A percentile compares a stretch with the other conserved stretches of the same genome.
These are phyloP conservation scores for Pholiota molesta DNA, from an alignment of 768 basidiomycete species.

Conservation along the genomic window DNA sequence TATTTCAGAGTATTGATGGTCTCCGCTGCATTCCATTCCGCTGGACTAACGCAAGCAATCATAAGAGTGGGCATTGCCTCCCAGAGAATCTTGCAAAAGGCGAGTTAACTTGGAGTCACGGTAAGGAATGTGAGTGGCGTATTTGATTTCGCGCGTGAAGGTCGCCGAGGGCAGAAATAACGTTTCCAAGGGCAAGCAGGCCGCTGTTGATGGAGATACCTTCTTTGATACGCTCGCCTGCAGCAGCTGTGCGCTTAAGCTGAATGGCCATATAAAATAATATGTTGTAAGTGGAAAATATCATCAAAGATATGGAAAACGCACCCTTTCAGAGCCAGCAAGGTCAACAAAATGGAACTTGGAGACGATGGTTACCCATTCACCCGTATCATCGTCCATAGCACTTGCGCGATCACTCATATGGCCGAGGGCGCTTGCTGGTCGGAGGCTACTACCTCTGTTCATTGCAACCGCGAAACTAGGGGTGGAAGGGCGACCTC, in stretches of 20 bases:
- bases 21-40: constrained; percentile 93
- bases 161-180: constrained; percentile 96
- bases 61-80: constrained; percentile 97
- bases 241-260: constrained; percentile 96
- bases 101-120: constrained; percentile 98
- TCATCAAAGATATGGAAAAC: constrained; percentile 28
- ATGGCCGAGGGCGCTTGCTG: constrained; percentile 81
- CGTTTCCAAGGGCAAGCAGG: constrained; percentile 94
- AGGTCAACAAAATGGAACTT: constrained; percentile 99
- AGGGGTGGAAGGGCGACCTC: constrained; percentile 71
- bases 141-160: constrained; percentile 80
- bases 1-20: constrained; percentile 97
- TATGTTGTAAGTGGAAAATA: constrained; percentile 9
- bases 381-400: constrained; percentile 67
- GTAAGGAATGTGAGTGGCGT: constrained; percentile 94
- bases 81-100: constrained; percentile 93
- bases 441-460: constrained; percentile 67
- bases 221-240: constrained; percentile 96
- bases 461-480: constrained; percentile 79
- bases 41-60: constrained; percentile 97
- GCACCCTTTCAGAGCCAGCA: constrained; percentile 92
- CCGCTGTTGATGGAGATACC: constrained; percentile 99
- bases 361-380: constrained; percentile 89
- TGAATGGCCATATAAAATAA: constrained; percentile 33
- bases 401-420: constrained; percentile 48